Percentiles rank a stretch among this genome's conserved stretches.
These are phyloP conservation scores for Amorphotheca resinae DNA, from an alignment of 495 filamentous ascomycete genomes.

Conservation along the genomic window DNA sequence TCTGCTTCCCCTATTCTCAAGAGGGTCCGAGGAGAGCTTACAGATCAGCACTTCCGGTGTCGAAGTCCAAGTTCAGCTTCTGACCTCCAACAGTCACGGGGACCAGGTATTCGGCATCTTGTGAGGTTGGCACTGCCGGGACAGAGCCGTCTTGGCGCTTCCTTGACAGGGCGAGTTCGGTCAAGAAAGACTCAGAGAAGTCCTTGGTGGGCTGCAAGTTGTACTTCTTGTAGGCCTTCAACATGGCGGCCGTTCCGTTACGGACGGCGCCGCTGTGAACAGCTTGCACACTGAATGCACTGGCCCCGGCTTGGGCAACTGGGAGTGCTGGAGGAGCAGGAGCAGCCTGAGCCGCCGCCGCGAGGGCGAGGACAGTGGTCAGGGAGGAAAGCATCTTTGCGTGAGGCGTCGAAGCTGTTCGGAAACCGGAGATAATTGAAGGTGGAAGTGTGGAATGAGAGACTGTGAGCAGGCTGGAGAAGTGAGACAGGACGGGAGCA, in stretches of 20 bases:
- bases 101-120: constrained; percentile 58
- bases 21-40: constrained; percentile 38
- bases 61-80: constrained; percentile 63
- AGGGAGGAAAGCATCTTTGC: constrained; percentile 15
- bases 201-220: constrained; percentile 11
- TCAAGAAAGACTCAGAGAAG: constrained; percentile 4
- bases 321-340: too few species aligned
- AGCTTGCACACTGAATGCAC: constrained; percentile 12
- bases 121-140: constrained; percentile 38
- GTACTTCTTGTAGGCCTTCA: constrained; percentile 20
- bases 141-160: constrained; percentile 38
- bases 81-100: constrained; percentile 64
- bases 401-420: background rate
- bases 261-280: constrained; percentile 16
- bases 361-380: constrained; percentile 11
- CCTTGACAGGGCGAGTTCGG: background rate
- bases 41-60: constrained; percentile 73
- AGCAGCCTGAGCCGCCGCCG: constrained; percentile 10
- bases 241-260: constrained; percentile 21
- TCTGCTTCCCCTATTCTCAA: background rate
- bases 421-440: background rate
- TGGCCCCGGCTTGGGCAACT: background rate
- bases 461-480: background rate
- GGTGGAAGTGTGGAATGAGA: background rate
- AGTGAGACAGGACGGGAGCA: background rate